These are phyloP conservation scores for Apiotrichum mycotoxinovorans DNA, from an alignment of 1,284 basidiomycete genomes.

Conservation along the genomic window DNA sequence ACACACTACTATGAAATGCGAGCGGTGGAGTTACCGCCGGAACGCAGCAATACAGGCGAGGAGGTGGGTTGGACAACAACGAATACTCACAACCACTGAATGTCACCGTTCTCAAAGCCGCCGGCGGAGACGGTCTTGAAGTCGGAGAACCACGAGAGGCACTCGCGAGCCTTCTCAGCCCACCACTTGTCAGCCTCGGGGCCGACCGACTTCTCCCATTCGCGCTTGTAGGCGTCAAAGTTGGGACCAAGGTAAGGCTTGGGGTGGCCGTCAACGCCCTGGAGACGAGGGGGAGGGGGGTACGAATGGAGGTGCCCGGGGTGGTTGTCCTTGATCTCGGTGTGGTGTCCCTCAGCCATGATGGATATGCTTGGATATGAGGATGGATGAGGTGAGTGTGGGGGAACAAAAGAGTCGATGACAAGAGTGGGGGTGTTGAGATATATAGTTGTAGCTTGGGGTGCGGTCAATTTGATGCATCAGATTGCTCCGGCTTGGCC, in stretches of 20 bases:
- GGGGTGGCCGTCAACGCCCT: conserved; percentile 38
- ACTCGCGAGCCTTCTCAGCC: conserved; percentile 76
- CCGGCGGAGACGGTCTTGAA: conserved; percentile 87
- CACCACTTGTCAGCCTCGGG: conserved; percentile 78
- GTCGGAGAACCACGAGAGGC: conserved; percentile 83
- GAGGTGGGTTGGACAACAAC: too few species aligned
- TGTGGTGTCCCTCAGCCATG: conserved; percentile 23
- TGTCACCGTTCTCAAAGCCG: conserved; percentile 79
- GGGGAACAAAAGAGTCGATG: background rate
- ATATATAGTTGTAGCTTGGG: background rate
- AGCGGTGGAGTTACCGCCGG: too few species aligned
- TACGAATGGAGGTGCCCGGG: conserved; percentile 35
- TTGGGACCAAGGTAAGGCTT: conserved; percentile 69
- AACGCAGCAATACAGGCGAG: too few species aligned
- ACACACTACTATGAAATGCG: too few species aligned
- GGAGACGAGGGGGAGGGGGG: conserved; percentile 41
- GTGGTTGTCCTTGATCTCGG: conserved; percentile 38
- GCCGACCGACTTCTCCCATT: conserved; percentile 69
- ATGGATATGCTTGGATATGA: background rate
- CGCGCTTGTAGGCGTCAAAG: conserved; percentile 64
- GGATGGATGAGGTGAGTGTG: background rate
- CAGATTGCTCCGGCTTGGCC: conserved; percentile 1
- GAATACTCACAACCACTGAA: conserved; percentile 78
- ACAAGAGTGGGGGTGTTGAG: background rate
- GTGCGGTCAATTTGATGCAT: conserved; percentile 3